These are phyloP conservation scores for Andalucia godoyi DNA, from an alignment of 78 protist genomes.

Conservation along the genomic window DNA sequence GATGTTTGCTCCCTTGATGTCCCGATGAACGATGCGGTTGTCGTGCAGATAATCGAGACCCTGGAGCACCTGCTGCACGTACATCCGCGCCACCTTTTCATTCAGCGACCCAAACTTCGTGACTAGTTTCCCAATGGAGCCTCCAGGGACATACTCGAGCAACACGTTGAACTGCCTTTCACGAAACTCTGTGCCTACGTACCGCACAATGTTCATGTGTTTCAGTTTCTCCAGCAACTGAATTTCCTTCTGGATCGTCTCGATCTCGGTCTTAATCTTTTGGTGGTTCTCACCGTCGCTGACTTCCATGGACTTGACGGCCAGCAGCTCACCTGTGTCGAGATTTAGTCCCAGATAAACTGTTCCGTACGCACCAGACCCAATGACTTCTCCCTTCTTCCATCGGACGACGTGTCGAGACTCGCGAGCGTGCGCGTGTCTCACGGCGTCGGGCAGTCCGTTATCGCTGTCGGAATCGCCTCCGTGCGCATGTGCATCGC, in stretches of 20 bases:
- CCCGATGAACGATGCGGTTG: constrained; percentile 27
- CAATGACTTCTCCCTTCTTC: not conserved
- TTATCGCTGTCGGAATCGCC: too few species aligned
- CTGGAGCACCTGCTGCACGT: constrained; percentile 5
- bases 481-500: too few species aligned
- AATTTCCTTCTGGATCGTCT: too few species aligned
- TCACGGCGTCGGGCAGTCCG: too few species aligned
- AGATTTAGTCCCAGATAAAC: constrained; percentile 24
- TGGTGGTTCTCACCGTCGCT: not conserved
- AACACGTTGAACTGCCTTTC: not conserved
- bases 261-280: not conserved
- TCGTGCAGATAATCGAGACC: constrained; percentile 21
- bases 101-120: not conserved
- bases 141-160: constrained; percentile 16
- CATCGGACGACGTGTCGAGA: too few species aligned
- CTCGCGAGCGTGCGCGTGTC: too few species aligned
- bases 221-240: constrained; percentile 8
- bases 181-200: constrained; percentile 22
- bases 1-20: constrained; percentile 56
- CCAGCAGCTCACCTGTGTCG: constrained; percentile 19
- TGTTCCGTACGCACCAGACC: constrained; percentile 24
- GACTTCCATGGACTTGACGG: constrained; percentile 11
- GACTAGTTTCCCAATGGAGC: constrained; percentile 11
- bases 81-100: not conserved
- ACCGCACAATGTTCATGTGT: constrained; percentile 46